Conservation (phyloP, 805 yeast species). For the Lipomyces starkeyi region DNA sequence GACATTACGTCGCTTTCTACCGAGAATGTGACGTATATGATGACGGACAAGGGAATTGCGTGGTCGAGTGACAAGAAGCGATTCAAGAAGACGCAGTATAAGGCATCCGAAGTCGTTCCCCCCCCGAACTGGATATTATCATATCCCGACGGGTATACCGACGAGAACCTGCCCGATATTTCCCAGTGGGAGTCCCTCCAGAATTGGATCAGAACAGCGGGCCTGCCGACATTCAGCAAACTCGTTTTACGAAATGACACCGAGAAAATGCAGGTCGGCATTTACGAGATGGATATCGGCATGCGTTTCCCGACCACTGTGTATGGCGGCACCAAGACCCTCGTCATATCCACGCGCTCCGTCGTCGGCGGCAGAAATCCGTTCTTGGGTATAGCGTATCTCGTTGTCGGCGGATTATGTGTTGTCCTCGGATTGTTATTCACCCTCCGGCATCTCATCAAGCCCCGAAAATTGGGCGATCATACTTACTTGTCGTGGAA, state of each 20-base stretch:
- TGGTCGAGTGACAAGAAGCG: constrained; percentile 81
- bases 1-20: constrained; percentile 45
- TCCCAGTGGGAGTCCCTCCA: constrained; percentile 82
- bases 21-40: constrained; percentile 45
- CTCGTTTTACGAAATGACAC: constrained; percentile 75
- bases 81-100: constrained; percentile 75
- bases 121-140: constrained; percentile 87
- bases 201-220: constrained; percentile 99
- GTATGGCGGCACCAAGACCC: constrained; percentile 87
- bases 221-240: constrained; percentile 86
- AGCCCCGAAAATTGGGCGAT: constrained; percentile 85
- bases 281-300: constrained; percentile 69
- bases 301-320: constrained; percentile 77
- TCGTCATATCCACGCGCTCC: constrained; percentile 80
- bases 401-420: constrained; percentile 81
- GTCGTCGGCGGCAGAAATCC: constrained; percentile 88
- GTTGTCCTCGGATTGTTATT: constrained; percentile 75
- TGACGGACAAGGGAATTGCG: constrained; percentile 70
- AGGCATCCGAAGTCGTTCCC: constrained; percentile 75
- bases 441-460: constrained; percentile 77
- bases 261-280: constrained; percentile 63
- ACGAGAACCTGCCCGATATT: constrained; percentile 76
- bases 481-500: constrained; percentile 66
- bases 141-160: constrained; percentile 90
- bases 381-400: constrained; percentile 81